phyloP scores from a whole-genome alignment of 352 stramenopile genomes.

The Blastocystis sp. region DNA sequence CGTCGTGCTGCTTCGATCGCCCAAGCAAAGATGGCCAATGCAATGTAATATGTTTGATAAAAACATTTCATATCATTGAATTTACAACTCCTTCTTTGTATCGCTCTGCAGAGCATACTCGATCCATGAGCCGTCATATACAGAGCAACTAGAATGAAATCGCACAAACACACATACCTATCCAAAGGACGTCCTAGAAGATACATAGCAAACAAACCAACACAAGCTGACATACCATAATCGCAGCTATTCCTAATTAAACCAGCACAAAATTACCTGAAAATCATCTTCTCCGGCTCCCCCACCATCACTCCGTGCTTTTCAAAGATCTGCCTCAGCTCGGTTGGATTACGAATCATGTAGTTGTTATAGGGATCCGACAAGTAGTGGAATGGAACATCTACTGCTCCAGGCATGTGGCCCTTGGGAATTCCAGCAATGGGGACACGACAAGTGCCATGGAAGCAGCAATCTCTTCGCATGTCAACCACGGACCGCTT shows the following conservation, averaged over 20 bases:
- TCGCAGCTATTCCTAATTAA: slow-evolving; percentile 15
- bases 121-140: slow-evolving; percentile 54
- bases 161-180: background rate
- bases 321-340: slow-evolving; percentile 46
- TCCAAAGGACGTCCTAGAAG: slow-evolving; percentile 27
- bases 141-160: slow-evolving; percentile 4
- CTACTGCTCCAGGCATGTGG: slow-evolving; percentile 38
- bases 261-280: background rate
- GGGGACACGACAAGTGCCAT: slow-evolving; percentile 14
- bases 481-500: slow-evolving; percentile 19
- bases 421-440: slow-evolving; percentile 37
- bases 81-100: slow-evolving; percentile 14
- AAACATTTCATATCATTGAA: background rate
- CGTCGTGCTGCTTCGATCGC: slow-evolving; percentile 27
- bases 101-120: slow-evolving; percentile 20
- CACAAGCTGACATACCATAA: slow-evolving; percentile 55
- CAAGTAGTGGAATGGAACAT: slow-evolving; percentile 49
- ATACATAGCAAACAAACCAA: slow-evolving; percentile 33
- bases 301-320: slow-evolving; percentile 43
- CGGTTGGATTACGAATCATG: slow-evolving; percentile 20
- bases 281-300: slow-evolving; percentile 51
- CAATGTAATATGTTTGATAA: slow-evolving; percentile 23
- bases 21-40: slow-evolving; percentile 32
- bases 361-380: slow-evolving; percentile 58
- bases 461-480: slow-evolving; percentile 9